These are phyloP conservation scores for Cryptococcus sp. DNA, from an alignment of 1,284 basidiomycete genomes.

Conservation along the genomic window DNA sequence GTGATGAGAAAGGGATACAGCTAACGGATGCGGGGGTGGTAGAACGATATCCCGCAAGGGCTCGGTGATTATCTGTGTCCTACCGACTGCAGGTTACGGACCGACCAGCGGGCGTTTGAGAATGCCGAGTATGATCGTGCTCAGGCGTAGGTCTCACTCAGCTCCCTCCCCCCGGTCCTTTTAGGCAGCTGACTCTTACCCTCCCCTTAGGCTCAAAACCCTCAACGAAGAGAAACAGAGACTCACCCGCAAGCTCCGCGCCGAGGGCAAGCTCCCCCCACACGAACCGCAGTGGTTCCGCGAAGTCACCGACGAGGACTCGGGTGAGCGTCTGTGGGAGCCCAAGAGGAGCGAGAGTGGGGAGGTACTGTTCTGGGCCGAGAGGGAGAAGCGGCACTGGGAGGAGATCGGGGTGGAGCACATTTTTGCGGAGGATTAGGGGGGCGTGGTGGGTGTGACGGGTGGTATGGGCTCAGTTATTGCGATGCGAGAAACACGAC, in stretches of 20 bases:
- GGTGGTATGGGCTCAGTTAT: too few relatives aligned
- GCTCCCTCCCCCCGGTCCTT: neutral
- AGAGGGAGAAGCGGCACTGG: slow-evolving; percentile 62
- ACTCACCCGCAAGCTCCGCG: slow-evolving; percentile 67
- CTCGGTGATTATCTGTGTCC: slow-evolving; percentile 74
- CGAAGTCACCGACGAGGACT: slow-evolving; percentile 73
- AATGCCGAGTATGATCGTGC: slow-evolving; percentile 85
- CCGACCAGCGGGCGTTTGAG: slow-evolving; percentile 95
- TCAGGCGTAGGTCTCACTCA: slow-evolving; percentile 55
- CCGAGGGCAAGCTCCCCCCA: slow-evolving; percentile 66
- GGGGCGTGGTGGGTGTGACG: neutral
- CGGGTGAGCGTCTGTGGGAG: slow-evolving; percentile 79
- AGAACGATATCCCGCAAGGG: slow-evolving; percentile 51
- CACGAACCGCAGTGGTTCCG: slow-evolving; percentile 83
- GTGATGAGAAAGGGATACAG: neutral
- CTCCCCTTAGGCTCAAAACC: slow-evolving; percentile 60
- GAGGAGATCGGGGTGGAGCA: slow-evolving; percentile 69
- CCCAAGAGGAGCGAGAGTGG: slow-evolving; percentile 58
- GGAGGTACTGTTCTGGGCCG: slow-evolving; percentile 75
- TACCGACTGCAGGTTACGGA: slow-evolving; percentile 89
- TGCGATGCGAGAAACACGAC: too few relatives aligned
- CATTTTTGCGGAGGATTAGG: slow-evolving; percentile 66
- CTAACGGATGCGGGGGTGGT: neutral
- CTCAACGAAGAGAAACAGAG: slow-evolving; percentile 87
- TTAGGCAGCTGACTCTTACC: neutral